These are phyloP conservation scores for Gentiana macrophylla DNA, from an alignment of 257 asterid species.

Conservation along the genomic window DNA sequence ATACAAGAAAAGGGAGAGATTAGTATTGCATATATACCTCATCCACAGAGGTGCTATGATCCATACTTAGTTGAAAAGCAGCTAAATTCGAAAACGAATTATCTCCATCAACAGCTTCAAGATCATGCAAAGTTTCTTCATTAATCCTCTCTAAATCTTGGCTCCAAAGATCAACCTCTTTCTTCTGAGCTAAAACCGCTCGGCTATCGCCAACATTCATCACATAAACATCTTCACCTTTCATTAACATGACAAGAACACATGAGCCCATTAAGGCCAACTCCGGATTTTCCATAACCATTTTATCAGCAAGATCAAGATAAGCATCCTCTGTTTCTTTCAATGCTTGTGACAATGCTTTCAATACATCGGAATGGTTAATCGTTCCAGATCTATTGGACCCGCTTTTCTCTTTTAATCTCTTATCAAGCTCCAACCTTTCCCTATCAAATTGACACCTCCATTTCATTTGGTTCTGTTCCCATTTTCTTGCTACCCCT, in stretches of 20 bases:
- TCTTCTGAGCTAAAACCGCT: slow-evolving; percentile 68
- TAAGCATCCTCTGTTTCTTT: slow-evolving; percentile 77
- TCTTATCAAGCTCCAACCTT: slow-evolving; percentile 79
- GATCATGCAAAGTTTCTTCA: slow-evolving; percentile 77
- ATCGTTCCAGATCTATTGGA: slow-evolving; percentile 17
- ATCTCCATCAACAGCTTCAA: slow-evolving; percentile 56
- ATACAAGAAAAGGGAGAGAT: neutral
- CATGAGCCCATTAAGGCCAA: slow-evolving; percentile 98
- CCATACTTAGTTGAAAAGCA: slow-evolving; percentile 75
- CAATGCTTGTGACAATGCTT: slow-evolving; percentile 67
- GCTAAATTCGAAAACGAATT: slow-evolving; percentile 30
- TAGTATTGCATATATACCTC: slow-evolving; percentile 37
- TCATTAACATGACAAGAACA: slow-evolving; percentile 92
- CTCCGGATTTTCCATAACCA: slow-evolving; percentile 87
- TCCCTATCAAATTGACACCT: slow-evolving; percentile 86
- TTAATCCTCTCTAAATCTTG: slow-evolving; percentile 92
- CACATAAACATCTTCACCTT: slow-evolving; percentile 82
- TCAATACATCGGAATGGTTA: slow-evolving; percentile 65
- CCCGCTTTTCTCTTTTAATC: slow-evolving; percentile 49
- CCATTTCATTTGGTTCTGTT: slow-evolving; percentile 87
- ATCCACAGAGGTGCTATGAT: slow-evolving; percentile 79
- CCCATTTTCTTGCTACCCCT: slow-evolving; percentile 67
- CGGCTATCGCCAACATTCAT: slow-evolving; percentile 98
- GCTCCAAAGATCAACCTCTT: slow-evolving; percentile 96
- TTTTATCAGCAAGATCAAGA: slow-evolving; percentile 71